Conservation (phyloP, 805 yeast species). For the Novakomyces olei region DNA sequence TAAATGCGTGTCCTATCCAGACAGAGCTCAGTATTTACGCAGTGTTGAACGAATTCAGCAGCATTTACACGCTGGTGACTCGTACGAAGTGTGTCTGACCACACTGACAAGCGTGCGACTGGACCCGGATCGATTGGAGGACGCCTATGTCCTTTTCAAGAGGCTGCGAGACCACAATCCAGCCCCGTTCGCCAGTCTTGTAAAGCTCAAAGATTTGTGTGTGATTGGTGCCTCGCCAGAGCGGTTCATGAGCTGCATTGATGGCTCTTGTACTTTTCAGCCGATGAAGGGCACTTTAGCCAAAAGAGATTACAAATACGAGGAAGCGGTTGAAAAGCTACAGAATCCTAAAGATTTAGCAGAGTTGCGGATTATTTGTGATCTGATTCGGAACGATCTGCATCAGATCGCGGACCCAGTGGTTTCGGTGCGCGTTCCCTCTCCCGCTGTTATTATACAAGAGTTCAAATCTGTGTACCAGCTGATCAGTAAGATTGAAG, state of each 20-base stretch:
- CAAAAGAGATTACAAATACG: conserved; percentile 13
- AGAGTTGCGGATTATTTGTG: conserved; percentile 92
- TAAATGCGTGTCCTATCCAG: conserved; percentile 15
- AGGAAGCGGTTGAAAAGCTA: conserved; percentile 11
- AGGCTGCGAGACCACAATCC: conserved; percentile 54
- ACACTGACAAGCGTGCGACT: conserved; percentile 21
- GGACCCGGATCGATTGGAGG: too few species aligned
- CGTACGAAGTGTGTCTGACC: conserved; percentile 83
- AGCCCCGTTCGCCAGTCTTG: conserved; percentile 72
- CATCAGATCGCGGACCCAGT: conserved; percentile 35
- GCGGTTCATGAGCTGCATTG: conserved; percentile 64
- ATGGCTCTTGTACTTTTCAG: conserved; percentile 44
- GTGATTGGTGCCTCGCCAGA: conserved; percentile 86
- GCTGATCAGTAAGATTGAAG: conserved; percentile 71
- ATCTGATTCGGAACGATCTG: conserved; percentile 78
- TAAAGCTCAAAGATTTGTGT: conserved; percentile 40
- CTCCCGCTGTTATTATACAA: conserved; percentile 77
- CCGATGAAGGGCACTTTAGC: conserved; percentile 81
- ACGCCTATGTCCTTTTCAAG: conserved; percentile 37
- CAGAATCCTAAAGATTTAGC: conserved; percentile 55
- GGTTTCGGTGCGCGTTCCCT: conserved; percentile 43
- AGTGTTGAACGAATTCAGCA: conserved; percentile 45
- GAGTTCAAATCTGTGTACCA: conserved; percentile 83
- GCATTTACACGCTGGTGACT: conserved; percentile 55
- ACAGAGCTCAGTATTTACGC: conserved; percentile 27